Evolutionary conservation across 163 green algal species (phyloP).

Genomic region (Scenedesmus sp.): DNA sequence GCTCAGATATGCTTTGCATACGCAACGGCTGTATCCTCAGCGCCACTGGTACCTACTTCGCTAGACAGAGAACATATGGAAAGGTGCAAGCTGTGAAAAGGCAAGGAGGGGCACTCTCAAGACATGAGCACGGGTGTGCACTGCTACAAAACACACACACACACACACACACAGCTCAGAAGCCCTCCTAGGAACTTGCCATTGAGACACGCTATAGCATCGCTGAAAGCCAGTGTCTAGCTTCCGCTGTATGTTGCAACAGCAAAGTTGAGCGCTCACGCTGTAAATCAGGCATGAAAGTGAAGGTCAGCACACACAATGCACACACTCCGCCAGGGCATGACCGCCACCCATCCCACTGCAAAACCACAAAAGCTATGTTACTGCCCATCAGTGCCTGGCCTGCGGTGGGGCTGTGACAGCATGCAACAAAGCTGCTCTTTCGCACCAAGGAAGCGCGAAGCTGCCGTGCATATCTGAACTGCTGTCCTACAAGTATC

Average conservation of each 20-base stretch:
- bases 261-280: neutral
- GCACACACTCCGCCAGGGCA: neutral
- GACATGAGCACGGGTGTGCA: neutral
- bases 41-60: neutral
- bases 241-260: slow-evolving; percentile 4
- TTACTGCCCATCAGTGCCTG: neutral
- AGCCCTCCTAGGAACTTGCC: neutral
- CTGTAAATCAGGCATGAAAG: too few relatives aligned
- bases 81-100: neutral
- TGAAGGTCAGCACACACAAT: neutral
- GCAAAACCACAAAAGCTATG: neutral
- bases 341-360: neutral
- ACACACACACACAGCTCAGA: neutral
- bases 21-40: neutral
- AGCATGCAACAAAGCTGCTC: neutral
- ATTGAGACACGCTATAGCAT: neutral
- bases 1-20: neutral
- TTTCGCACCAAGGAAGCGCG: neutral
- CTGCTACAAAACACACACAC: too few relatives aligned
- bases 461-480: neutral
- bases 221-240: neutral
- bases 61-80: neutral
- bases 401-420: neutral
- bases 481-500: neutral
- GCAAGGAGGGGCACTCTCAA: neutral